These are phyloP conservation scores for Seminavis robusta DNA, from an alignment of 108 stramenopile genomes.

Conservation along the genomic window DNA sequence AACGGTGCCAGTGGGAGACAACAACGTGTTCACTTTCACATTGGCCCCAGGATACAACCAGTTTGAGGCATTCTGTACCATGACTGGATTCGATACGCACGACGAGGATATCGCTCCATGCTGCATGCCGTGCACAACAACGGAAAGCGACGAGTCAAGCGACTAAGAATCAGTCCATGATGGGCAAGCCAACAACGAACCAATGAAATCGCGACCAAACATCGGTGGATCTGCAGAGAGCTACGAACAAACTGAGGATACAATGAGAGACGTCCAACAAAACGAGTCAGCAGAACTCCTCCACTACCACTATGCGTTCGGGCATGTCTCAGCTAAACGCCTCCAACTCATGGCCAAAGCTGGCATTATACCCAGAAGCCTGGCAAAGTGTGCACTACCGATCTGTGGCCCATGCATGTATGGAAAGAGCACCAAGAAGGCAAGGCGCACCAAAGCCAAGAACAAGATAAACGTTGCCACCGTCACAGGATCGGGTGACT, in stretches of 20 bases:
- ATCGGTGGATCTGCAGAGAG: not conserved
- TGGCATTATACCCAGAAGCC: slow-evolving; percentile 22
- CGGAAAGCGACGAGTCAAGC: not conserved
- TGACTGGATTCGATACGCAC: not conserved
- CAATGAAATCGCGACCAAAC: not conserved
- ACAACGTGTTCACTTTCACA: slow-evolving; percentile 19
- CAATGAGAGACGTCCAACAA: not conserved
- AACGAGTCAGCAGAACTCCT: slow-evolving; percentile 21
- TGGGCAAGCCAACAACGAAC: not conserved
- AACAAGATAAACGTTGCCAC: not conserved
- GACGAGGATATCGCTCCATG: slow-evolving; percentile 1
- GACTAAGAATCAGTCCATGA: not conserved
- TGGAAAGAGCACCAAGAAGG: slow-evolving; percentile 1
- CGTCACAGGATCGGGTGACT: slow-evolving; percentile 16
- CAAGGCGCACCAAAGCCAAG: slow-evolving; percentile 5
- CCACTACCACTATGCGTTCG: slow-evolving; percentile 15
- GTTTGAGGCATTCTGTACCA: slow-evolving; percentile 17
- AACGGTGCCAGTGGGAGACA: slow-evolving; percentile 16
- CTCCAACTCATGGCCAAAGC: slow-evolving; percentile 26
- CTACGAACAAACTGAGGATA: slow-evolving; percentile 6
- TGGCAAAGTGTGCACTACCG: slow-evolving; percentile 27
- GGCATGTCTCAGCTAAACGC: slow-evolving; percentile 17
- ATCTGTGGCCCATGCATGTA: slow-evolving; percentile 26
- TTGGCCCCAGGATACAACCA: slow-evolving; percentile 15
- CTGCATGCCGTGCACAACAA: not conserved